phyloP scores from a whole-genome alignment of 2,329 filamentous ascomycete genomes.

The Aspergillus awamori region DNA sequence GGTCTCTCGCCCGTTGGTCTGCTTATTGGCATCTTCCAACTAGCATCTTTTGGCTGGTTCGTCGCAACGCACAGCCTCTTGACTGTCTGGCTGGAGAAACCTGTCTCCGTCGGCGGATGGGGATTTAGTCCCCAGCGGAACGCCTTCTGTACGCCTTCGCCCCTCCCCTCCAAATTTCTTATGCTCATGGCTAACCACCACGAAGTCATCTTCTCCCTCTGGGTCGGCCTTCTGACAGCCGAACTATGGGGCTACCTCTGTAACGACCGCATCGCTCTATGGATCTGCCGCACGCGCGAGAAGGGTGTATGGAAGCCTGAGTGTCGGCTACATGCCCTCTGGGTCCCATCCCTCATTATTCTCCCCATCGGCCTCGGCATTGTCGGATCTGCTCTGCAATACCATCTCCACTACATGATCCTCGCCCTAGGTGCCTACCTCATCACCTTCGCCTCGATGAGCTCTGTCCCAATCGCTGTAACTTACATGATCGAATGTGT shows the following conservation, averaged over 20 bases:
- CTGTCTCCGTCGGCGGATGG: background rate
- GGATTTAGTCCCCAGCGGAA: background rate
- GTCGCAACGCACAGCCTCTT: background rate
- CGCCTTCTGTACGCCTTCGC: background rate
- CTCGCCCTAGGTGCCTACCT: conserved; percentile 4
- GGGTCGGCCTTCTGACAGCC: background rate
- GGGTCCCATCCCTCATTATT: background rate
- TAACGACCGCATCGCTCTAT: conserved; percentile 2
- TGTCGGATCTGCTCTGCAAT: background rate
- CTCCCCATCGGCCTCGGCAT: conserved; percentile 3
- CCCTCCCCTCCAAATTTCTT: background rate
- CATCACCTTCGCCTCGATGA: conserved; percentile 6
- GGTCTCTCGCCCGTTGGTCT: background rate
- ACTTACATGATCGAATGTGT: conserved; percentile 3
- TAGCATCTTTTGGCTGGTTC: conserved; percentile 1
- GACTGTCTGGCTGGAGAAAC: conserved; percentile 3
- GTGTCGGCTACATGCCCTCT: conserved; percentile 1
- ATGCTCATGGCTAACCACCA: background rate
- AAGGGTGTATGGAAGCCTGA: conserved; percentile 3
- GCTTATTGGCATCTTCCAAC: background rate
- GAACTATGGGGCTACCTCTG: conserved; percentile 5
- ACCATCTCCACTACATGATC: conserved; percentile 3
- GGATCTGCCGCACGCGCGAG: background rate
- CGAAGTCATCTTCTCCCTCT: background rate
- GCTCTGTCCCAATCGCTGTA: background rate